Conservation (phyloP, 352 stramenopile species). For the Aphanomyces cochlioides region DNA sequence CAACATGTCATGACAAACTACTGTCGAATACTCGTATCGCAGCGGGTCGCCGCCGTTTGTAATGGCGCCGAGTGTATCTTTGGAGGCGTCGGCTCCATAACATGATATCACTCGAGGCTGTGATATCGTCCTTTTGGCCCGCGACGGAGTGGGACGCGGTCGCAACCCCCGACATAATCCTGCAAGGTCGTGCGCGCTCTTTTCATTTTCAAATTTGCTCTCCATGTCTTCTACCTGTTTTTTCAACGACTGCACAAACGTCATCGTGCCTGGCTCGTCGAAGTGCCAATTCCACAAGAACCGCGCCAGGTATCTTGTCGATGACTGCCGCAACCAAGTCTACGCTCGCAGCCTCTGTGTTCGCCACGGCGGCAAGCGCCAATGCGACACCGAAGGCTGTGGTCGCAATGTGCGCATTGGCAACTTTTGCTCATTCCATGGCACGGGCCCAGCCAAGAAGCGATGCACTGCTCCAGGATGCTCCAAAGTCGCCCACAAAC, state of each 20-base stretch:
- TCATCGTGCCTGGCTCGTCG: background rate
- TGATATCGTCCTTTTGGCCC: too few species aligned
- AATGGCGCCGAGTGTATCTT: too few species aligned
- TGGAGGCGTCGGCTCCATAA: too few species aligned
- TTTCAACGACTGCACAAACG: conserved; percentile 11
- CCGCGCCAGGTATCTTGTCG: background rate
- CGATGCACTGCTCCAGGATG: background rate
- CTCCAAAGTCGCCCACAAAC: conserved; percentile 18
- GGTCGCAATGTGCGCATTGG: background rate
- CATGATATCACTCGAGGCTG: too few species aligned
- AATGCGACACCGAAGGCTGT: background rate
- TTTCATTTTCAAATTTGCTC: background rate
- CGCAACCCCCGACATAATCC: too few species aligned
- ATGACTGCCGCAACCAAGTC: background rate
- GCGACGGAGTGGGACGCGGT: too few species aligned
- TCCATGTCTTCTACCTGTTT: background rate
- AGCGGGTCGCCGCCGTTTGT: too few species aligned
- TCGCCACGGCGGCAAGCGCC: background rate
- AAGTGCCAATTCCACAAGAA: conserved; percentile 12
- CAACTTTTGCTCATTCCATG: conserved; percentile 15
- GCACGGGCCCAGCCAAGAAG: conserved; percentile 34
- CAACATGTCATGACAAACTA: too few species aligned
- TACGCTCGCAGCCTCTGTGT: conserved; percentile 5
- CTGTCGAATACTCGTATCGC: too few species aligned
- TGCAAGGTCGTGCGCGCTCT: background rate